A percentile compares a stretch with the other conserved stretches of the same genome.
phyloP scores from a whole-genome alignment of 202 grass and related monocot species.

The Elaeis oleifera region DNA sequence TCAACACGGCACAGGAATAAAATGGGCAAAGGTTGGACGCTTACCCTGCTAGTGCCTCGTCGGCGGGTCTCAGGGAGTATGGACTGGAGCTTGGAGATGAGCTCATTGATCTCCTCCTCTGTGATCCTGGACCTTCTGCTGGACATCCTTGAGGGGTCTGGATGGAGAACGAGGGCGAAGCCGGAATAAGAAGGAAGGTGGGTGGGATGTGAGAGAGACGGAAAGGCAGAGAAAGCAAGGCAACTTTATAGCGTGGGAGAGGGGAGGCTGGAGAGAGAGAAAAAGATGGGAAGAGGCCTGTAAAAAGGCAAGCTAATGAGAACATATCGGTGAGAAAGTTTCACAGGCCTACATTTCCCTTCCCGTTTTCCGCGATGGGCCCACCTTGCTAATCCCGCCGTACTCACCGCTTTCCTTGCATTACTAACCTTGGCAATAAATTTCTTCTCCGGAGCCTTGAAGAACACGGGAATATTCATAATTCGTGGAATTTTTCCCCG shows the following conservation, averaged over 20 bases:
- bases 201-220: conserved; percentile 46
- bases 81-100: conserved; percentile 16
- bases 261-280: conserved; percentile 5
- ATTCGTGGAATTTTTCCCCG: too few relatives aligned
- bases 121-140: conserved; percentile 17
- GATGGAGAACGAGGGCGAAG: too few relatives aligned
- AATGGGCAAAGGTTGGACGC: neutral
- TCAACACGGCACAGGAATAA: too few relatives aligned
- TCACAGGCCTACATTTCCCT: conserved; percentile 8
- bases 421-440: too few relatives aligned
- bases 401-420: conserved; percentile 8
- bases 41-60: conserved; percentile 46
- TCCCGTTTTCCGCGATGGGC: neutral
- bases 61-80: conserved; percentile 7
- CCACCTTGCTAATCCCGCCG: neutral
- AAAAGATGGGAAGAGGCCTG: neutral
- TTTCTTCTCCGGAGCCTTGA: too few relatives aligned
- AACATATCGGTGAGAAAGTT: neutral
- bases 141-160: conserved; percentile 2
- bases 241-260: conserved; percentile 37
- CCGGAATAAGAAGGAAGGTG: neutral
- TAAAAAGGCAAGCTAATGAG: neutral
- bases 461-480: too few relatives aligned
- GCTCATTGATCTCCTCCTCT: conserved; percentile 11
- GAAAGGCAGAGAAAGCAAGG: conserved; percentile 33